Conservation (phyloP, 345 rosid species). For the Eucalyptus cloeziana region DNA sequence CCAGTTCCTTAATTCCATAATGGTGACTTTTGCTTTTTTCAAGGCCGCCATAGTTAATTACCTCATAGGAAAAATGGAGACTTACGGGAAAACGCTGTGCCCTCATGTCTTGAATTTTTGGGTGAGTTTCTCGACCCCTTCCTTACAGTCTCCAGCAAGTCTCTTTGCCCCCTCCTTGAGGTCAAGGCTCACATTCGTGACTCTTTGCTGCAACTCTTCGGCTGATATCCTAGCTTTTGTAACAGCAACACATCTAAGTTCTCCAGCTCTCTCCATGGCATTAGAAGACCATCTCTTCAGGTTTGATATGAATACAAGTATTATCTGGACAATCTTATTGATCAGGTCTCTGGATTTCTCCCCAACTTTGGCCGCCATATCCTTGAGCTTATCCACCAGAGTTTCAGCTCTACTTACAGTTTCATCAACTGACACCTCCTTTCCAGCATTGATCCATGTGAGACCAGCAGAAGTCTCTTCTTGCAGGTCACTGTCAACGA, state of each 20-base stretch:
- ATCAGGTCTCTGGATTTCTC: constrained; percentile 47
- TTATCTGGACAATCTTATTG: constrained; percentile 29
- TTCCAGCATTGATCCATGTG: constrained; percentile 52
- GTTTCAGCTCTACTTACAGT: constrained; percentile 45
- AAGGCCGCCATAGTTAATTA: neutral
- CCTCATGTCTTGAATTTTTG: constrained; percentile 48
- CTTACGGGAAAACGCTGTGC: no score
- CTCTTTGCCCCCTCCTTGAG: constrained; percentile 49
- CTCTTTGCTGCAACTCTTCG: constrained; percentile 43
- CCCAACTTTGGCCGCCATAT: constrained; percentile 31
- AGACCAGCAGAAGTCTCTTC: constrained; percentile 47
- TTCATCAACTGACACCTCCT: constrained; percentile 40
- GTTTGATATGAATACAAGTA: constrained; percentile 20
- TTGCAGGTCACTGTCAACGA: constrained; percentile 60
- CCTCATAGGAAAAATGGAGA: neutral
- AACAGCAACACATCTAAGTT: constrained; percentile 8
- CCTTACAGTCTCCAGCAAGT: constrained; percentile 52
- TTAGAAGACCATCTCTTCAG: constrained; percentile 27
- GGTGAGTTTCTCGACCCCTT: constrained; percentile 49
- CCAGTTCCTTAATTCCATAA: neutral
- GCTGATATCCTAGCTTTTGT: constrained; percentile 23
- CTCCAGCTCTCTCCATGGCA: constrained; percentile 12
- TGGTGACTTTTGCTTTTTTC: neutral
- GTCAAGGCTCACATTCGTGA: constrained; percentile 25
- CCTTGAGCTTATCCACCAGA: constrained; percentile 45